Evolutionary conservation across 768 basidiomycete genomes (phyloP).

Genomic region (Omphalotus guepiniiformis): DNA sequence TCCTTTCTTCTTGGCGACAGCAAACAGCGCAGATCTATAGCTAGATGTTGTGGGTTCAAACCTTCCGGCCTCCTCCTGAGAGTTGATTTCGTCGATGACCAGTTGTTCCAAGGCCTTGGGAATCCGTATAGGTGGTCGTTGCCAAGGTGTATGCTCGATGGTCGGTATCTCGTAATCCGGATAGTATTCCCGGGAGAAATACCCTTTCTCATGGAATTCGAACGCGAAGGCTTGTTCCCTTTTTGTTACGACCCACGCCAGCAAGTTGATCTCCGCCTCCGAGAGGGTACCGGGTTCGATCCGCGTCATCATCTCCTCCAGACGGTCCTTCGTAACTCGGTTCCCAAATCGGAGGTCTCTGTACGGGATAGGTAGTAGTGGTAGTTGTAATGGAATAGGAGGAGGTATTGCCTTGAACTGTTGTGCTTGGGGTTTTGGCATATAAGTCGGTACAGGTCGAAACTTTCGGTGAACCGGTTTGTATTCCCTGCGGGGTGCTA

Average conservation of each 20-base stretch:
- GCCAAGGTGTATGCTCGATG: conserved; percentile 31
- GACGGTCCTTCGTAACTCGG: conserved; percentile 11
- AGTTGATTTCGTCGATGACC: conserved; percentile 19
- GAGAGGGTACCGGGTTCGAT: conserved; percentile 11
- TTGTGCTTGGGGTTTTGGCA: conserved; percentile 20
- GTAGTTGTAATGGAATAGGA: conserved; percentile 2
- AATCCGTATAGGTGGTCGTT: conserved; percentile 20
- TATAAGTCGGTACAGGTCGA: conserved; percentile 21
- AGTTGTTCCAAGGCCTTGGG: conserved; percentile 19
- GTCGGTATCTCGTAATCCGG: conserved; percentile 27
- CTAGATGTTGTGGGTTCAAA: conserved; percentile 21
- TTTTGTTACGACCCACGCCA: conserved; percentile 8
- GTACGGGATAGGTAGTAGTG: conserved; percentile 10
- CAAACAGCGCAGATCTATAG: conserved; percentile 19
- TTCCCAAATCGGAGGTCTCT: conserved; percentile 3
- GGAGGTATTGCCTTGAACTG: conserved; percentile 14
- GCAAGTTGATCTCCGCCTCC: conserved; percentile 11
- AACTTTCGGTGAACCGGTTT: conserved; percentile 25
- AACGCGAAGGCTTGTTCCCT: conserved; percentile 20
- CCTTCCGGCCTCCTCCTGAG: conserved; percentile 15
- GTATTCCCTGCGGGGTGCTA: no score
- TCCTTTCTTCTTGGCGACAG: conserved; percentile 23
- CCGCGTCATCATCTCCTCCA: conserved; percentile 13
- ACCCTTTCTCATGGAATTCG: conserved; percentile 24
- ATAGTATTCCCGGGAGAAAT: conserved; percentile 25